phyloP scores from a whole-genome alignment of 148 eudicot genomes.

The Rhododendron vialii region DNA sequence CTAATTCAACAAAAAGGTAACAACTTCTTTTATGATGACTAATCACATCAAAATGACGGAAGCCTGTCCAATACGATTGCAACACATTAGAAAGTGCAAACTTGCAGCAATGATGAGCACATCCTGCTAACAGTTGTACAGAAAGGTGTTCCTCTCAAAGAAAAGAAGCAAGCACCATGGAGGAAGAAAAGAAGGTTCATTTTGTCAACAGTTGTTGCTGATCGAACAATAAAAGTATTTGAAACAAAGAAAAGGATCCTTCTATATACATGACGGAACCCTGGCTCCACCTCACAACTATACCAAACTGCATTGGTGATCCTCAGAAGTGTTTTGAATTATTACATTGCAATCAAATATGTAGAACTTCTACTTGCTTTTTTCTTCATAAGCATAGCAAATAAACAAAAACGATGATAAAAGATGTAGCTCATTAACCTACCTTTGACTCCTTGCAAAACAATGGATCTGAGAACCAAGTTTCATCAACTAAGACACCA shows the following conservation, averaged over 20 bases:
- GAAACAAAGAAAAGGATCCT: not conserved
- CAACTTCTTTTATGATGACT: not conserved
- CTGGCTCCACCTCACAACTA: not conserved
- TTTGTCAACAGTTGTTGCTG: not conserved
- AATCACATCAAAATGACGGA: not conserved
- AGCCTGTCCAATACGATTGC: not conserved
- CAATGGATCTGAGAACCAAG: slow-evolving; percentile 18
- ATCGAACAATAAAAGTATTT: not conserved
- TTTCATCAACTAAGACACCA: slow-evolving; percentile 16
- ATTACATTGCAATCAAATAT: not conserved
- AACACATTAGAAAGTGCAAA: not conserved
- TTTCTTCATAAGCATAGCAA: not conserved
- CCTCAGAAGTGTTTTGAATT: not conserved
- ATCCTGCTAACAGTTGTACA: not conserved
- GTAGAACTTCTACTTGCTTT: not conserved
- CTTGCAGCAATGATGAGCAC: not conserved
- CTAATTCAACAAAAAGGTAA: too few relatives aligned
- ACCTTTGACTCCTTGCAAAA: slow-evolving; percentile 14
- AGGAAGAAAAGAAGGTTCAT: too few relatives aligned
- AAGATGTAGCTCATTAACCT: not conserved
- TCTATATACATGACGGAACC: not conserved
- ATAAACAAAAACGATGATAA: not conserved
- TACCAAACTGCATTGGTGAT: not conserved
- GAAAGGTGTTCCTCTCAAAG: not conserved
- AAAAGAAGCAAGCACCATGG: too few relatives aligned